Percentiles rank a stretch among this genome's conserved stretches.
Evolutionary conservation across 306 rosid species (phyloP).

Genomic region (Hylodesmum podocarpum): DNA sequence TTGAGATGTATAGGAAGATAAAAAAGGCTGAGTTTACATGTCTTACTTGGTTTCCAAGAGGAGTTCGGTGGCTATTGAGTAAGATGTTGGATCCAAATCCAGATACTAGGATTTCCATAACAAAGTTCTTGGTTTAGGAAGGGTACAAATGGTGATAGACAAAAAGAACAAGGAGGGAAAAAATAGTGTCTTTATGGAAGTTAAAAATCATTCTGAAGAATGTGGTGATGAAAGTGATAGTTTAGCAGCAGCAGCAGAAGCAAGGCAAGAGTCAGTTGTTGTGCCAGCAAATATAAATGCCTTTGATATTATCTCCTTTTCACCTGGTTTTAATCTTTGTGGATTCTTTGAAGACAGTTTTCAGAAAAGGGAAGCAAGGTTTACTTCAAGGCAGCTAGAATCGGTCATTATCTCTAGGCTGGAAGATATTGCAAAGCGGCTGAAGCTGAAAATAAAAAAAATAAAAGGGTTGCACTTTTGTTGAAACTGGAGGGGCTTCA

Average conservation of each 20-base stretch:
- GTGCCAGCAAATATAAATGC: slow-evolving; percentile 47
- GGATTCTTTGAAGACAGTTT: slow-evolving; percentile 47
- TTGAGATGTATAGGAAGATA: slow-evolving; percentile 48
- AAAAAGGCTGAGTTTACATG: slow-evolving; percentile 41
- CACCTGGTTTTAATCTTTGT: slow-evolving; percentile 44
- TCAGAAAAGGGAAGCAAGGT: slow-evolving; percentile 41
- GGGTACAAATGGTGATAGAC: slow-evolving; percentile 33
- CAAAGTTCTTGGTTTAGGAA: slow-evolving; percentile 49
- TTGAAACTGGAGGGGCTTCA: slow-evolving; percentile 39
- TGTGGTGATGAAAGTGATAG: slow-evolving; percentile 9
- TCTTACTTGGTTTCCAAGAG: slow-evolving; percentile 47
- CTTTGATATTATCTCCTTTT: slow-evolving; percentile 54
- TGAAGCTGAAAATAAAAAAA: slow-evolving; percentile 49
- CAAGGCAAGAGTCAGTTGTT: slow-evolving; percentile 30
- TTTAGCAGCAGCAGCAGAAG: slow-evolving; percentile 26
- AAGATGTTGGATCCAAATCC: slow-evolving; percentile 57
- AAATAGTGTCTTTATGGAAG: slow-evolving; percentile 18
- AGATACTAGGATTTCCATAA: slow-evolving; percentile 42
- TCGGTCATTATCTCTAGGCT: slow-evolving; percentile 41
- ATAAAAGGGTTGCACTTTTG: slow-evolving; percentile 44
- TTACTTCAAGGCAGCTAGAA: slow-evolving; percentile 49
- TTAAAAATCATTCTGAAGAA: slow-evolving; percentile 25
- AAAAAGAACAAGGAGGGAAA: slow-evolving; percentile 1
- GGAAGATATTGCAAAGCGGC: slow-evolving; percentile 36
- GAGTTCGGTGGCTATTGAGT: slow-evolving; percentile 31